Evolutionary conservation across 75 land plant species (phyloP), one percentile per base, ranked within the genome.

Genomic region (Azolla pinnata): DNA sequence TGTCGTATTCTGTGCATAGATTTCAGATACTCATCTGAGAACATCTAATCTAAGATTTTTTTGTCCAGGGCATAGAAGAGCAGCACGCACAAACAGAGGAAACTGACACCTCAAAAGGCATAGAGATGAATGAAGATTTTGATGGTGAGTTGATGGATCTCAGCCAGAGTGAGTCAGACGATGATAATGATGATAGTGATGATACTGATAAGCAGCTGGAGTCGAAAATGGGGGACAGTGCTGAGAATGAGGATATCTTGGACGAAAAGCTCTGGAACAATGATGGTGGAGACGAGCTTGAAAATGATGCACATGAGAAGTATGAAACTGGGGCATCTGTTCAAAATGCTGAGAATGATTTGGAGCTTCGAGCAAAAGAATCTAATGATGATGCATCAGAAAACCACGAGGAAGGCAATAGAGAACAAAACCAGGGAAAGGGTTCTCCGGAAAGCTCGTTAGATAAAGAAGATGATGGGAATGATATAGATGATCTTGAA

Each of bases 101-200:
- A 18, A 67, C 60, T 63, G 63, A 73, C 21, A 57, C 65, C 58
- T 85, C 81, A 4, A 89, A 79, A 65, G 99, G 99, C 5, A 80
- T 95, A 67, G 99, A 95, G 61, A 95, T 95, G 99, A 83, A 83
- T 12, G 69, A 95, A 54, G 91, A 95, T 58, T 95, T 95, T 73
- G 63, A 52, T 49, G 85, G 75, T 52, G 88, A 90, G 62, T 72
- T 87, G 62, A 74, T 73, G 52, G 77, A 76, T 69, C 71, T 95
- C 20, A 86, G 99, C 61, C 88, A 86, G 52, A 65, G 67, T 60
- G 86, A 83, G 12, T 83, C 87, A 21, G 83, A 61, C 4, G 87
- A 75, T 57, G 78, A 70, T 30, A 67, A 73, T 50, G 57, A 74
- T 44, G 82, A 83, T 29, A n/a, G n/a, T n/a, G 79, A 81, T 47